phyloP scores from a whole-genome alignment of 2,329 filamentous ascomycete species.

The Neofusicoccum parvum region DNA sequence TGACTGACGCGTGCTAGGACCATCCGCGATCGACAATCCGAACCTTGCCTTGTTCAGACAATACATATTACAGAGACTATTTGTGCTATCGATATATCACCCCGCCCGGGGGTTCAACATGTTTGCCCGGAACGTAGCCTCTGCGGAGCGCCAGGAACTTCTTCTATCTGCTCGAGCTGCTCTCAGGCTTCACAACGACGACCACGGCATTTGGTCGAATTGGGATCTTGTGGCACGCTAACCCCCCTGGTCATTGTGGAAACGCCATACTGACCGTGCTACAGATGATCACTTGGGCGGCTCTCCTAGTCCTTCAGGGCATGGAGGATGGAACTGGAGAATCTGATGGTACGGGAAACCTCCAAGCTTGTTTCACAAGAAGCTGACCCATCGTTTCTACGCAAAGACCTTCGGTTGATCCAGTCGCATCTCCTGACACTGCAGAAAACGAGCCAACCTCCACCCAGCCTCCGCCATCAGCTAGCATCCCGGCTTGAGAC shows the following conservation, averaged over 20 bases:
- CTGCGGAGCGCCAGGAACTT: slow-evolving; percentile 45
- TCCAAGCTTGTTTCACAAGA: neutral
- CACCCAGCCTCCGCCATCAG: slow-evolving; percentile 24
- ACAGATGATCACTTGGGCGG: slow-evolving; percentile 48
- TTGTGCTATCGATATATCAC: slow-evolving; percentile 49
- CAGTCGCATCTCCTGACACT: slow-evolving; percentile 24
- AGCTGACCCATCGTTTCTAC: neutral
- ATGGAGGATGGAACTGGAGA: slow-evolving; percentile 46
- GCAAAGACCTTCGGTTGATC: slow-evolving; percentile 22
- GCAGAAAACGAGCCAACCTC: slow-evolving; percentile 23
- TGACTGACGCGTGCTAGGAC: slow-evolving; percentile 23
- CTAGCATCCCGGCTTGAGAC: slow-evolving; percentile 24
- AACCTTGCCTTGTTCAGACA: slow-evolving; percentile 43
- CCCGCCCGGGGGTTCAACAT: slow-evolving; percentile 45
- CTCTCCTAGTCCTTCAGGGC: slow-evolving; percentile 47
- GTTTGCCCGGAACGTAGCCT: slow-evolving; percentile 42
- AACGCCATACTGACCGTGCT: neutral
- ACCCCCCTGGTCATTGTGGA: neutral
- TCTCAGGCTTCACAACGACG: slow-evolving; percentile 44
- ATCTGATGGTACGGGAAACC: neutral
- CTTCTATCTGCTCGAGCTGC: slow-evolving; percentile 46
- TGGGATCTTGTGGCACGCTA: slow-evolving; percentile 41
- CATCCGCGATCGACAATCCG: slow-evolving; percentile 36
- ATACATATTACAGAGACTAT: slow-evolving; percentile 46
- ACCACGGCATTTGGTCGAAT: slow-evolving; percentile 48